Conservation (phyloP, 495 filamentous ascomycete species). For the Penicillium dipodomyicola region DNA sequence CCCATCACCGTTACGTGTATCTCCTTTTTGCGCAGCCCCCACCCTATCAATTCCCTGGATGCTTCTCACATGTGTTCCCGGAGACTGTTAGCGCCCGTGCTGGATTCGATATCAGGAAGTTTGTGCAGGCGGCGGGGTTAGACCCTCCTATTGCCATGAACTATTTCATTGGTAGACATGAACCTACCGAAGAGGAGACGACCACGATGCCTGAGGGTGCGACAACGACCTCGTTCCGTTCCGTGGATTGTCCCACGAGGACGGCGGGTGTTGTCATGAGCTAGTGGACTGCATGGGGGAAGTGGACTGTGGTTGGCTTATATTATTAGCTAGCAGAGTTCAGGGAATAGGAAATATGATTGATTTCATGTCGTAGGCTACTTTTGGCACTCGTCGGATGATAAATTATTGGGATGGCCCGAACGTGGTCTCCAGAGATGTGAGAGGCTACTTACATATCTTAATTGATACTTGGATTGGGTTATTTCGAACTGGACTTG, state of each 20-base stretch:
- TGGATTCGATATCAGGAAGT: constrained; percentile 34
- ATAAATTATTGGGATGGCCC: background rate
- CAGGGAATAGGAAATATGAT: background rate
- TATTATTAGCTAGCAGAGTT: background rate
- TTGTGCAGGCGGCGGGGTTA: constrained; percentile 31
- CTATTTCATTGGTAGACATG: constrained; percentile 35
- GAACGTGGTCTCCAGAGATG: background rate
- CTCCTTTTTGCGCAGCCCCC: constrained; percentile 36
- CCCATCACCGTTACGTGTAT: constrained; percentile 39
- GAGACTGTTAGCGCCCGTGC: constrained; percentile 22
- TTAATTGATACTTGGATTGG: background rate
- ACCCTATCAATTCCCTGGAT: constrained; percentile 28
- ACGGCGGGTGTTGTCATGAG: background rate
- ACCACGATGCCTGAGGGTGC: constrained; percentile 10
- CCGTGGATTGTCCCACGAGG: constrained; percentile 14
- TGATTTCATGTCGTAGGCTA: background rate
- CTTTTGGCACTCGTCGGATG: background rate
- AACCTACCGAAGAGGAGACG: constrained; percentile 5
- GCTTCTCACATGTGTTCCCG: constrained; percentile 33
- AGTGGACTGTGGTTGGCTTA: background rate
- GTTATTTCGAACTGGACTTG: no score
- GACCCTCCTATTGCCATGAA: constrained; percentile 33
- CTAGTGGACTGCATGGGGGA: background rate
- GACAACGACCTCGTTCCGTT: constrained; percentile 28
- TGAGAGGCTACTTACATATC: background rate